A percentile compares a stretch with the other conserved stretches of the same genome.
phyloP scores from a whole-genome alignment of 2,329 filamentous ascomycete species.

The Mycosphaerella sp. region DNA sequence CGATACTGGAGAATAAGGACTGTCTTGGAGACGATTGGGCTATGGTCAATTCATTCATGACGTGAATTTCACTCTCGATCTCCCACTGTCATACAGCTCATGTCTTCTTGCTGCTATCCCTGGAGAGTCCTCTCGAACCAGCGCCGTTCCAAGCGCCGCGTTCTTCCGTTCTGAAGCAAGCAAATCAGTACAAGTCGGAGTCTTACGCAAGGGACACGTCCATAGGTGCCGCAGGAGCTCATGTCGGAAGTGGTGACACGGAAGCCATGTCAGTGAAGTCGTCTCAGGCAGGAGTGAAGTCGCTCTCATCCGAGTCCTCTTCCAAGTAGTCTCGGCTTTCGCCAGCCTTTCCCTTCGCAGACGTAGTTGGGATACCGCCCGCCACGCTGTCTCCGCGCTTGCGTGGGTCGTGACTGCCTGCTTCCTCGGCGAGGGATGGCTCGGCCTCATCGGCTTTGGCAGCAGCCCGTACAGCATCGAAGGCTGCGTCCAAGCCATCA shows the following conservation, averaged over 20 bases:
- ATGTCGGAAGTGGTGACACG: too few relatives aligned
- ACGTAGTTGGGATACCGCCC: not conserved
- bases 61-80: not conserved
- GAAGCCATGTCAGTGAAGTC: not conserved
- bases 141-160: too few relatives aligned
- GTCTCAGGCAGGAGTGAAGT: constrained; percentile 3
- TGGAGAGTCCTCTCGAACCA: too few relatives aligned
- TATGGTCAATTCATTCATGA: constrained; percentile 26
- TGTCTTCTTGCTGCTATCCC: too few relatives aligned
- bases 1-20: constrained; percentile 35
- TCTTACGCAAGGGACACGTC: too few relatives aligned
- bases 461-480: constrained; percentile 1
- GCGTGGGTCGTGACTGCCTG: not conserved
- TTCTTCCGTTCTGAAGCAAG: too few relatives aligned
- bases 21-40: constrained; percentile 35
- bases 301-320: constrained; percentile 8
- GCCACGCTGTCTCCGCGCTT: constrained; percentile 4
- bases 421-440: not conserved
- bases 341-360: not conserved
- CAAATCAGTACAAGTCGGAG: too few relatives aligned
- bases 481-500: constrained; percentile 4
- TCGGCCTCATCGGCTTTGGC: not conserved
- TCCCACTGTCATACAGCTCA: not conserved
- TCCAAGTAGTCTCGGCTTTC: constrained; percentile 3
- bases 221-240: too few relatives aligned